Conservation (phyloP, 306 rosid species). For the Alnus glutinosa region DNA sequence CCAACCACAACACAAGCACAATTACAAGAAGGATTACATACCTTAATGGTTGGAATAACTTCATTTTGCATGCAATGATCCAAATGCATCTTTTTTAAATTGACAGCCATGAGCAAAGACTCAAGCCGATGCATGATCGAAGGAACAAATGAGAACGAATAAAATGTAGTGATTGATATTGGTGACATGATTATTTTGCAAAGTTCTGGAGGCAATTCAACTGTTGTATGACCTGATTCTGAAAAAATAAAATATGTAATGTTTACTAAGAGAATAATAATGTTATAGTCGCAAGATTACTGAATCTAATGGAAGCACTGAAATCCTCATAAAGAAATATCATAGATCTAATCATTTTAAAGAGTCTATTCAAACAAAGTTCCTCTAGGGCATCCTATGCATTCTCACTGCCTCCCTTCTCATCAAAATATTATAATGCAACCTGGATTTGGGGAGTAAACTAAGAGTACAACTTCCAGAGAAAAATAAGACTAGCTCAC, state of each 20-base stretch:
- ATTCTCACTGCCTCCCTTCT: neutral
- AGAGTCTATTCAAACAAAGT: neutral
- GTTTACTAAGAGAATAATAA: conserved; percentile 8
- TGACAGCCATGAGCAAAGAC: conserved; percentile 62
- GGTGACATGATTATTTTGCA: conserved; percentile 76
- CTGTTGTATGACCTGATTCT: conserved; percentile 49
- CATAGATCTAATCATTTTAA: conserved; percentile 3
- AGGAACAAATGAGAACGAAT: conserved; percentile 70
- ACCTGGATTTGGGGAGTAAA: neutral
- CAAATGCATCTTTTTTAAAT: conserved; percentile 58
- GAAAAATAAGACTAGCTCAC: neutral
- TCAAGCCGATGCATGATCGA: conserved; percentile 79
- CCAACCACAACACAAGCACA: neutral
- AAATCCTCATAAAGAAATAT: neutral
- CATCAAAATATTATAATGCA: neutral
- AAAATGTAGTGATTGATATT: conserved; percentile 40
- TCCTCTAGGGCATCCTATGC: neutral
- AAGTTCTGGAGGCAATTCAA: conserved; percentile 83
- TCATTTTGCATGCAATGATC: conserved; percentile 53
- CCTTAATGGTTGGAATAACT: conserved; percentile 59
- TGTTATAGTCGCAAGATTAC: neutral
- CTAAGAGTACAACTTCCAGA: neutral
- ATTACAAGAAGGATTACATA: conserved; percentile 3
- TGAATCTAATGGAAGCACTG: neutral
- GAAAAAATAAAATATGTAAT: conserved; percentile 22